Evolutionary conservation across 768 basidiomycete species (phyloP).

Genomic region (Tulasnella sp.): DNA sequence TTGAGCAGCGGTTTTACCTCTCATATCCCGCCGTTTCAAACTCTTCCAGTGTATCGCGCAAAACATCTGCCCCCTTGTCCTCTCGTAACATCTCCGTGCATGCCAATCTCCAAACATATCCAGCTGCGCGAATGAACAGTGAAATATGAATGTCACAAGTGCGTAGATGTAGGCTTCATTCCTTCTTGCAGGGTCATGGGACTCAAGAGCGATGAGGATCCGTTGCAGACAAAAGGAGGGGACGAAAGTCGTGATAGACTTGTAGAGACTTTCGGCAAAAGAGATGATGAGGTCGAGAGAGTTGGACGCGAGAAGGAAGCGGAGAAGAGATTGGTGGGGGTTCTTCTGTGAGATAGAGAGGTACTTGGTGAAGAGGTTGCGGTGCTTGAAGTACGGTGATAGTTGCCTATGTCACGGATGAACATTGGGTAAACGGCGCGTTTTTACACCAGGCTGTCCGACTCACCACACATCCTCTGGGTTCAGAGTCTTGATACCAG

Average conservation of each 20-base stretch:
- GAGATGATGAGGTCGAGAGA: conserved; percentile 61
- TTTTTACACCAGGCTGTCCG: no score
- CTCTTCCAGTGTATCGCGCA: conserved; percentile 64
- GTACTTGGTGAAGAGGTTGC: conserved; percentile 58
- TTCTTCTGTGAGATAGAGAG: conserved; percentile 26
- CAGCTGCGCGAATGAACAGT: conserved; percentile 60
- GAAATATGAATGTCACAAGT: conserved; percentile 49
- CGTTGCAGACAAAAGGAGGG: conserved; percentile 57
- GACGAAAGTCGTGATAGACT: conserved; percentile 51
- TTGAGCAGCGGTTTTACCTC: conserved; percentile 35
- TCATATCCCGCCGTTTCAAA: conserved; percentile 50
- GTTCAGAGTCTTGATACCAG: conserved; percentile 40
- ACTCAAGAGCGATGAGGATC: conserved; percentile 46
- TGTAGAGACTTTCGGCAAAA: conserved; percentile 51
- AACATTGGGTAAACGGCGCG: not conserved
- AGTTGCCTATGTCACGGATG: conserved; percentile 29
- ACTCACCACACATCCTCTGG: conserved; percentile 48
- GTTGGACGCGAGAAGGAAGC: conserved; percentile 57
- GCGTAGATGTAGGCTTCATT: conserved; percentile 52
- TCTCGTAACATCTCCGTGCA: conserved; percentile 59
- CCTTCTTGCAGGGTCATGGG: conserved; percentile 33
- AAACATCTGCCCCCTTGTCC: conserved; percentile 63
- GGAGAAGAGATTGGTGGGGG: conserved; percentile 34
- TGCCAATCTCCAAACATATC: conserved; percentile 58
- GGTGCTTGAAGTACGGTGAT: conserved; percentile 60